Percentiles rank a stretch among this genome's conserved stretches.
Conservation (phyloP, 2,329 filamentous ascomycete genomes). For the Akanthomyces lecanii region DNA sequence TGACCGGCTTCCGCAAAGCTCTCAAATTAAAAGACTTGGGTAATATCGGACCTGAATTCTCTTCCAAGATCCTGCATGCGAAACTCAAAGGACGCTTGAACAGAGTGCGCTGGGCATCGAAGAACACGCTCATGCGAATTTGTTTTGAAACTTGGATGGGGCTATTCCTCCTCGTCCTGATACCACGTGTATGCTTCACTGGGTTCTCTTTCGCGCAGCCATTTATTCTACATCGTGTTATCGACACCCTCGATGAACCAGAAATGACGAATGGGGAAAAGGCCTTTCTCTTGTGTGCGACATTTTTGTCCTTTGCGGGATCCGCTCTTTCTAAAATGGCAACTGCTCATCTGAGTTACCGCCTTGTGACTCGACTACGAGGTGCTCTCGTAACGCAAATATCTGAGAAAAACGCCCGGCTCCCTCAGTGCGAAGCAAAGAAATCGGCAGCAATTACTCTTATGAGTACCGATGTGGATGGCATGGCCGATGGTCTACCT, state of each 20-base stretch:
- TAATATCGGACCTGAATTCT: background rate
- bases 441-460: slow-evolving; percentile 20
- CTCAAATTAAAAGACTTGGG: background rate
- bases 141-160: background rate
- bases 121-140: background rate
- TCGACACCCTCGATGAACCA: background rate
- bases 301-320: background rate
- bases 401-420: slow-evolving; percentile 39
- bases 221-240: background rate
- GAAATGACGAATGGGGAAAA: background rate
- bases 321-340: background rate
- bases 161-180: background rate
- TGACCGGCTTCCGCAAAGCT: background rate
- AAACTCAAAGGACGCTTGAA: background rate
- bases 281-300: background rate
- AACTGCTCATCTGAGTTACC: slow-evolving; percentile 10
- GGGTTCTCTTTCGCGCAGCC: background rate
- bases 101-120: background rate
- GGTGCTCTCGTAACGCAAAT: slow-evolving; percentile 39
- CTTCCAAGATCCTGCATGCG: background rate
- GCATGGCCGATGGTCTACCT: background rate
- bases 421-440: slow-evolving; percentile 27
- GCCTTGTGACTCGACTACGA: slow-evolving; percentile 30
- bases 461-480: slow-evolving; percentile 13
- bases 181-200: background rate